These are phyloP conservation scores for Trypanosoma scelopori DNA, from an alignment of 208 protist species.

Conservation along the genomic window DNA sequence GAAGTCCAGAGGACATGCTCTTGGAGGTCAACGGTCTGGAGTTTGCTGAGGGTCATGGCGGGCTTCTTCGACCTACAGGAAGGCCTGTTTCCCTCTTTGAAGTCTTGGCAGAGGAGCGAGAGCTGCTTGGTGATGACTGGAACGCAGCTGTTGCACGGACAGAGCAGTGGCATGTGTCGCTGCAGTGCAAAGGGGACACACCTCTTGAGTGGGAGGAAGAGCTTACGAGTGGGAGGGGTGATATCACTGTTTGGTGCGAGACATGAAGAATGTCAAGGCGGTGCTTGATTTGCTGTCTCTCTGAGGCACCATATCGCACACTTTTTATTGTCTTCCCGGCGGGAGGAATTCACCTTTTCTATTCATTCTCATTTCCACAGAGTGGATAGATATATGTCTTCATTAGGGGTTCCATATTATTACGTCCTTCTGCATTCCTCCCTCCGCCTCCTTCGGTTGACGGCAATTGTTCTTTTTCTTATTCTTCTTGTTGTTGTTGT, in stretches of 20 bases:
- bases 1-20: constrained; percentile 35
- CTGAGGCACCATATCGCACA: not conserved
- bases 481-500: not conserved
- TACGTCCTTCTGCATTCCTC: no score
- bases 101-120: constrained; percentile 30
- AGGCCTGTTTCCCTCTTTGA: constrained; percentile 39
- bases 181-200: constrained; percentile 6
- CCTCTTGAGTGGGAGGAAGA: constrained; percentile 20
- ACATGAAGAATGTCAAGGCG: not conserved
- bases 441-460: no score
- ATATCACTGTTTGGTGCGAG: constrained; percentile 33
- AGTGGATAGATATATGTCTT: no score
- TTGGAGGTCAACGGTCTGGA: constrained; percentile 32
- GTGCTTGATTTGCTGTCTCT: not conserved
- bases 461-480: not conserved
- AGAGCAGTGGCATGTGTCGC: constrained; percentile 18
- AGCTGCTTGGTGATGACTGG: constrained; percentile 8
- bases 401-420: no score
- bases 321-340: not conserved
- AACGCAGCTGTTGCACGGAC: not conserved
- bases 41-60: not conserved
- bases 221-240: constrained; percentile 12
- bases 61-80: constrained; percentile 10
- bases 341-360: no score
- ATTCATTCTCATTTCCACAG: no score